Percentiles rank a stretch among this genome's conserved stretches.
These are phyloP conservation scores for Oryza meyeriana DNA, from an alignment of 176 grass and related monocot species.

Conservation along the genomic window DNA sequence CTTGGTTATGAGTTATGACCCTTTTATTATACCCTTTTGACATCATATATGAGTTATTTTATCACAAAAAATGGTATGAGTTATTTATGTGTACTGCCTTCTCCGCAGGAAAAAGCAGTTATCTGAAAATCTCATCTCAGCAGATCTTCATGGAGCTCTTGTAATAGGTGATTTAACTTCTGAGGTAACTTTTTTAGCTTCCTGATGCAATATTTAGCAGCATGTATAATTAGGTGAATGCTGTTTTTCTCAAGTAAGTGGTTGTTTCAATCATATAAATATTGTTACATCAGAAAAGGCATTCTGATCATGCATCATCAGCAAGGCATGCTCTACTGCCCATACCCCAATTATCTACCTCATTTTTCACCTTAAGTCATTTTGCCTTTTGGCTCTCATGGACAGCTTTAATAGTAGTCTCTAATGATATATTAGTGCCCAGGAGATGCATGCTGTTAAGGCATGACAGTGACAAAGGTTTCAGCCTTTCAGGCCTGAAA, in stretches of 20 bases:
- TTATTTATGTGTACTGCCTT: conserved; percentile 23
- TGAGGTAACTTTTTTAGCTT: too few relatives aligned
- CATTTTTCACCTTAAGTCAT: too few relatives aligned
- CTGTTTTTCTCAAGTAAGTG: conserved; percentile 6
- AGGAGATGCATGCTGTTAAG: too few relatives aligned
- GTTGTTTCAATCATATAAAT: neutral
- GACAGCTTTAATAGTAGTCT: too few relatives aligned
- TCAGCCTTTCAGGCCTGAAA: too few relatives aligned
- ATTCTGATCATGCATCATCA: too few relatives aligned
- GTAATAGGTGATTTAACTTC: conserved; percentile 54
- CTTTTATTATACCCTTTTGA: conserved; percentile 3
- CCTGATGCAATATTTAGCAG: neutral
- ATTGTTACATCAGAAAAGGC: neutral
- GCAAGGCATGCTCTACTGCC: too few relatives aligned
- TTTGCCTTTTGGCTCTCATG: too few relatives aligned
- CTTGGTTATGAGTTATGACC: neutral
- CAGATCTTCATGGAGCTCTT: conserved; percentile 84
- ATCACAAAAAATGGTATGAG: neutral
- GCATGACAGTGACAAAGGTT: too few relatives aligned
- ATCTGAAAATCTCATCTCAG: conserved; percentile 59
- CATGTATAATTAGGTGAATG: neutral
- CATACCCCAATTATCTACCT: too few relatives aligned
- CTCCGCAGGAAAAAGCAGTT: conserved; percentile 62
- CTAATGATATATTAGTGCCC: too few relatives aligned
- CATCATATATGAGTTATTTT: neutral